Conservation (phyloP, 2,329 filamentous ascomycete species). For the Ophiostoma ips region DNA sequence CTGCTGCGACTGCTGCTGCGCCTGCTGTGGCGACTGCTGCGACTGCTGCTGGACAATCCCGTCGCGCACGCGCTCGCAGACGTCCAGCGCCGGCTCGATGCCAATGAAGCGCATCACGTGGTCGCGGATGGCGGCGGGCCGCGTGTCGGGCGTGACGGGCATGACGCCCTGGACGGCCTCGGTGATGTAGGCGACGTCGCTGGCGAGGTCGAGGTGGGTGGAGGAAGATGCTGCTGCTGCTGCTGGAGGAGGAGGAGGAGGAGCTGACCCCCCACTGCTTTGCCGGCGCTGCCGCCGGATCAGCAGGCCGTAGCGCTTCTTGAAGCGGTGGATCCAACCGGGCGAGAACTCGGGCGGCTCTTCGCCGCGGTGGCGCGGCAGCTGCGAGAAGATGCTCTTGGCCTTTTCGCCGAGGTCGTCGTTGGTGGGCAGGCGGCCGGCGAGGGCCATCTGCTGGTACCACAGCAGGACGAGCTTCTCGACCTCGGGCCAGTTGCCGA, state of each 20-base stretch:
- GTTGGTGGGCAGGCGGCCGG: conserved; percentile 45
- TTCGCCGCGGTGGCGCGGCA: conserved; percentile 47
- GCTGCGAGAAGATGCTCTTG: conserved; percentile 41
- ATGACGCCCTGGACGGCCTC: conserved; percentile 47
- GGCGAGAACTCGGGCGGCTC: conserved; percentile 47
- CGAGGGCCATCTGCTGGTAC: conserved; percentile 37
- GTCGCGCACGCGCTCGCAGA: conserved; percentile 43
- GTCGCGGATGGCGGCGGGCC: conserved; percentile 45
- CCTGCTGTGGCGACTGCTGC: too few relatives aligned
- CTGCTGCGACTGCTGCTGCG: too few relatives aligned
- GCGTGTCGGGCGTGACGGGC: conserved; percentile 42
- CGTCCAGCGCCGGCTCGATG: conserved; percentile 38
- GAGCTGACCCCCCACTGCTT: too few relatives aligned
- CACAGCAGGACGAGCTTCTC: conserved; percentile 43
- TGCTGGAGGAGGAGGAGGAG: too few relatives aligned
- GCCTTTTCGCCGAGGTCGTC: conserved; percentile 50
- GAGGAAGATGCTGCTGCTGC: too few relatives aligned
- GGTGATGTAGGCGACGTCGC: conserved; percentile 45
- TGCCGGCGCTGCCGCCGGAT: conserved; percentile 27
- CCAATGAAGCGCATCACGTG: conserved; percentile 40
- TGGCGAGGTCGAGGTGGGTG: conserved; percentile 33
- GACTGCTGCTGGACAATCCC: conserved; percentile 30
- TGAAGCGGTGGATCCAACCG: conserved; percentile 51
- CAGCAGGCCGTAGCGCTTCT: conserved; percentile 47
- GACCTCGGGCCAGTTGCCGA: conserved; percentile 47